phyloP scores from a whole-genome alignment of 441 rosid genomes.

The Manihot esculenta region DNA sequence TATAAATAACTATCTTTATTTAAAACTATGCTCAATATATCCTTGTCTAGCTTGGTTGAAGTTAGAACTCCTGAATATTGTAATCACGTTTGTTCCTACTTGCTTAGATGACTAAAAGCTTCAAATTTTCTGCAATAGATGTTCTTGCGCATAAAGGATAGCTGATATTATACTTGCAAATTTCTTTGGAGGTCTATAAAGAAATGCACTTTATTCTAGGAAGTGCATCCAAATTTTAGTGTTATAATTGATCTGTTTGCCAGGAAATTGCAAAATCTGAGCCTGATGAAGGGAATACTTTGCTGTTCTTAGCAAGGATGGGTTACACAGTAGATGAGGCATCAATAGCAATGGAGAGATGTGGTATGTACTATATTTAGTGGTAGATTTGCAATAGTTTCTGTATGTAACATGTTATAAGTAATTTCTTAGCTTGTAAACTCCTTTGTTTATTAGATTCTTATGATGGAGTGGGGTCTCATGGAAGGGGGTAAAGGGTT shows the following conservation, averaged over 20 bases:
- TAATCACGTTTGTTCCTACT: neutral
- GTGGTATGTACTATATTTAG: conserved; percentile 49
- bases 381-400: conserved; percentile 1
- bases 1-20: no score
- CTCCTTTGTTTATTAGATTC: neutral
- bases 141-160: neutral
- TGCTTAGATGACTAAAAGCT: neutral
- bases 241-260: conserved; percentile 10
- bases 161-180: neutral
- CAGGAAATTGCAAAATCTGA: conserved; percentile 38
- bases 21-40: neutral
- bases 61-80: neutral
- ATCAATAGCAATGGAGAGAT: conserved; percentile 75
- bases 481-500: neutral
- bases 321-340: conserved; percentile 71
- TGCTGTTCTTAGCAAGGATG: conserved; percentile 54
- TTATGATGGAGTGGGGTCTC: neutral
- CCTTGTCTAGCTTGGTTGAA: neutral
- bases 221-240: neutral
- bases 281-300: conserved; percentile 35
- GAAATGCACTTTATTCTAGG: neutral
- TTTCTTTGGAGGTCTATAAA: neutral
- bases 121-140: neutral
- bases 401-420: neutral
- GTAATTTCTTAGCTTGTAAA: neutral